Base-by-base conservation (phyloP, 805 yeast species). In the Teunomyces kruisii region DNA sequence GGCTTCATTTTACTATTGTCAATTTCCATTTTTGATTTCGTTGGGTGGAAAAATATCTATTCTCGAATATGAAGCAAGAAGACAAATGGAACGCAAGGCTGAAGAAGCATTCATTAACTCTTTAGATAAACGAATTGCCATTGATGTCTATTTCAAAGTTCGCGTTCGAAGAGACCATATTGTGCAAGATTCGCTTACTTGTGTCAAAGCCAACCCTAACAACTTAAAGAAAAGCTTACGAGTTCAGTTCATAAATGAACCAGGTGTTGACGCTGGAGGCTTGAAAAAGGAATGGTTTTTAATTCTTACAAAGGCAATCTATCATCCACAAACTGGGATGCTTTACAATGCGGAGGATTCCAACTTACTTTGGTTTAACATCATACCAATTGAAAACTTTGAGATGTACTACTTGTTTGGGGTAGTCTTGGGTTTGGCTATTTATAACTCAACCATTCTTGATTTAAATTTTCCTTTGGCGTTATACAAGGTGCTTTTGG, bases 241-340 rank as follows among this genome's bases (percentile, higher is more conserved):
- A 49, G 84, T 94, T 7, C 91, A 87, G 55, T 92, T 94, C 61
- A 68, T 84, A 3, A 83, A 83, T 47, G 99, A 92, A 58, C 95
- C 91, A 0, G 99, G 98, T 0, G 79, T 92, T 16, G 99, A 92
- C 68, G 97, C 90, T 0, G 98, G 99, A 2, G 99, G 99, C 0
- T 73, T 92, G 47, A 81, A 85, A 55, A 91, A 90, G 58, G 99
- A 92, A 58, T 92, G 99, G 99, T 91, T 94, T 62, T 70, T 81
- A 39, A 65, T 91, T 32, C 68, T 94, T 32, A 82, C 87, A 1
- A 79, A 78, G 46, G 84, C 84, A 19, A 62, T 92, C 1, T 86
- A 91, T 58, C 78, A 77, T 55, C 86, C 90, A 1, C 69, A 72
- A 39, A 78, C 81, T 27, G 89, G 88, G 0, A 72, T 90, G 62